A percentile compares a stretch with the other conserved stretches of the same genome.
These are phyloP conservation scores for Didymella lethalis DNA, from an alignment of 2,329 filamentous ascomycete genomes.

Conservation along the genomic window DNA sequence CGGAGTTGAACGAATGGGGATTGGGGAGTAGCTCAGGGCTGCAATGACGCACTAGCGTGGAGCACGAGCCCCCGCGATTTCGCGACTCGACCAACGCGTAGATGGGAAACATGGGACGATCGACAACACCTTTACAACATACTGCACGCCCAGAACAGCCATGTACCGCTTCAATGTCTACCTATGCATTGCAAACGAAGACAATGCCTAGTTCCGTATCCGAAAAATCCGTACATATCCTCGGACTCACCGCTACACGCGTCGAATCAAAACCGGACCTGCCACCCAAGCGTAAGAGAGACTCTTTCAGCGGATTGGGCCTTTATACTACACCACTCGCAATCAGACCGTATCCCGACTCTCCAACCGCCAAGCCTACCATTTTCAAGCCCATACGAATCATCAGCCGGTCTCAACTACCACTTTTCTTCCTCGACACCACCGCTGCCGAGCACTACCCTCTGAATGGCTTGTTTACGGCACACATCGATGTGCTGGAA, in stretches of 20 bases:
- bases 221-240: constrained; percentile 30
- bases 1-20: constrained; percentile 7
- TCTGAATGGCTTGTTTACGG: constrained; percentile 46
- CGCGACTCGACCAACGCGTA: constrained; percentile 16
- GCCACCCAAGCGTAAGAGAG: constrained; percentile 45
- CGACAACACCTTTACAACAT: background rate
- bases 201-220: constrained; percentile 40
- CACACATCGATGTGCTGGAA: constrained; percentile 46
- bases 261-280: constrained; percentile 36
- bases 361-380: constrained; percentile 38
- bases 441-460: constrained; percentile 32
- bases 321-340: constrained; percentile 39
- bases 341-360: constrained; percentile 43
- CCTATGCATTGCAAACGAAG: constrained; percentile 42
- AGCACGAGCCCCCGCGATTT: constrained; percentile 14
- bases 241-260: constrained; percentile 36
- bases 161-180: constrained; percentile 32
- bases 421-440: constrained; percentile 50
- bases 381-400: constrained; percentile 47
- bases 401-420: constrained; percentile 48
- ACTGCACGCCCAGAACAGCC: background rate
- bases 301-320: constrained; percentile 41
- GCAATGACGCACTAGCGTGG: constrained; percentile 25
- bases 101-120: constrained; percentile 7
- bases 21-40: background rate